Conservation (phyloP, 1,139 yeast species). For the Pichia sp. region DNA sequence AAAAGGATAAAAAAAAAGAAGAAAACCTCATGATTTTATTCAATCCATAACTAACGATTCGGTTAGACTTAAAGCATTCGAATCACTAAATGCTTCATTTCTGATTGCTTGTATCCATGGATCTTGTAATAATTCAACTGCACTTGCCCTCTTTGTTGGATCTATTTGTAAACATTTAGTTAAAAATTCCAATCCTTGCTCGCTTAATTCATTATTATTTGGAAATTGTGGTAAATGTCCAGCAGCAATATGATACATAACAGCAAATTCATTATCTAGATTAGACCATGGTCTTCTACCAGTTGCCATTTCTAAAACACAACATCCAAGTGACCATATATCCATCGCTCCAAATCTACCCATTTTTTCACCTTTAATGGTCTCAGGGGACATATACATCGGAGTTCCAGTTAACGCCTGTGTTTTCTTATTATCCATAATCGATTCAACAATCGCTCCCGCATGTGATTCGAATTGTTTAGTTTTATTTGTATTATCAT, state of each 20-base stretch:
- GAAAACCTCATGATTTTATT: background rate
- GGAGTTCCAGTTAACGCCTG: conserved; percentile 87
- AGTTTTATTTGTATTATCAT: background rate
- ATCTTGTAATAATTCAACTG: conserved; percentile 77
- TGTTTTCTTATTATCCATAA: conserved; percentile 12
- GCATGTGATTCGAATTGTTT: background rate
- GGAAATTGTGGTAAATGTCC: conserved; percentile 91
- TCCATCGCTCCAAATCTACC: conserved; percentile 74
- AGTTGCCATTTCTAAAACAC: conserved; percentile 76
- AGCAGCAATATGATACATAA: conserved; percentile 96
- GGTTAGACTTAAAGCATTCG: background rate
- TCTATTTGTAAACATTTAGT: conserved; percentile 76
- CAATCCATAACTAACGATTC: background rate
- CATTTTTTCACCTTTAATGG: conserved; percentile 69
- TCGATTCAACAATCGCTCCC: conserved; percentile 3
- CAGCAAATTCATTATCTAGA: conserved; percentile 95
- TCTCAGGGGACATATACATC: conserved; percentile 97
- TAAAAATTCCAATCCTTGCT: conserved; percentile 64
- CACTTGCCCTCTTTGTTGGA: conserved; percentile 73
- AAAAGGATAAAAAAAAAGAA: no score
- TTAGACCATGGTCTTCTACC: conserved; percentile 87
- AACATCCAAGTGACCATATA: conserved; percentile 81
- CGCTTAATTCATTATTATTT: conserved; percentile 66
- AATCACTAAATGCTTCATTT: conserved; percentile 58
- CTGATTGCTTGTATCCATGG: conserved; percentile 84